Evolutionary conservation across 2,329 filamentous ascomycete species (phyloP).

Genomic region (Colletotrichum tabaci): DNA sequence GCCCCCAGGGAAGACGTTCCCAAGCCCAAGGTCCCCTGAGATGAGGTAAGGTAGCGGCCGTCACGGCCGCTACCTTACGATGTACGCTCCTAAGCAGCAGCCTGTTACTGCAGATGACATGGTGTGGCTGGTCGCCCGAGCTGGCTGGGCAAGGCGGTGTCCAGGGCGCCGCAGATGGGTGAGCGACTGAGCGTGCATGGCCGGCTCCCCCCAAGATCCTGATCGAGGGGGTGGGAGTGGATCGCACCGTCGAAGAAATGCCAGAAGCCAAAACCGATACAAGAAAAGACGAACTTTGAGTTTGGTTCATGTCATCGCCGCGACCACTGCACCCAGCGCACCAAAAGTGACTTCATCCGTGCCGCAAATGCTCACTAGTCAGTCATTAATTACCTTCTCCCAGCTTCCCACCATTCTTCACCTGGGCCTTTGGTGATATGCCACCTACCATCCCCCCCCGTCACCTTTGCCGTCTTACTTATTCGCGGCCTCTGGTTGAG

Average conservation of each 20-base stretch:
- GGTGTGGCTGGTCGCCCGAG: conserved; percentile 20
- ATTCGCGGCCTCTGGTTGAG: conserved; percentile 24
- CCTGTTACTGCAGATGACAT: conserved; percentile 11
- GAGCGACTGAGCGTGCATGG: conserved; percentile 19
- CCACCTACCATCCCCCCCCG: neutral
- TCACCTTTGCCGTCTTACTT: conserved; percentile 7
- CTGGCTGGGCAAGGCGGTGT: conserved; percentile 32
- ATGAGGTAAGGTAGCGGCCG: conserved; percentile 14
- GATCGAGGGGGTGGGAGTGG: conserved; percentile 36
- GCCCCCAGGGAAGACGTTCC: conserved; percentile 15
- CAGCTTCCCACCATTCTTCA: conserved; percentile 23
- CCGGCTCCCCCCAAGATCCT: conserved; percentile 34
- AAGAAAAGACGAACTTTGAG: conserved; percentile 43
- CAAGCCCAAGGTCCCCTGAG: conserved; percentile 11
- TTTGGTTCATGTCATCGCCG: conserved; percentile 42
- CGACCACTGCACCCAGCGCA: conserved; percentile 30
- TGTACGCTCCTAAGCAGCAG: neutral
- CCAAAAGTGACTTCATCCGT: conserved; percentile 40
- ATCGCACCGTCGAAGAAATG: conserved; percentile 41
- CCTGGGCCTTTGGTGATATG: neutral
- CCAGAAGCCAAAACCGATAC: conserved; percentile 40
- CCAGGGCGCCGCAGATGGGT: conserved; percentile 15
- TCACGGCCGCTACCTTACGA: conserved; percentile 5
- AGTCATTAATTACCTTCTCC: conserved; percentile 6
- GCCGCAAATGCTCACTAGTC: conserved; percentile 37